phyloP scores from a whole-genome alignment of 1,284 basidiomycete genomes.

The Apiotrichum sp. region DNA sequence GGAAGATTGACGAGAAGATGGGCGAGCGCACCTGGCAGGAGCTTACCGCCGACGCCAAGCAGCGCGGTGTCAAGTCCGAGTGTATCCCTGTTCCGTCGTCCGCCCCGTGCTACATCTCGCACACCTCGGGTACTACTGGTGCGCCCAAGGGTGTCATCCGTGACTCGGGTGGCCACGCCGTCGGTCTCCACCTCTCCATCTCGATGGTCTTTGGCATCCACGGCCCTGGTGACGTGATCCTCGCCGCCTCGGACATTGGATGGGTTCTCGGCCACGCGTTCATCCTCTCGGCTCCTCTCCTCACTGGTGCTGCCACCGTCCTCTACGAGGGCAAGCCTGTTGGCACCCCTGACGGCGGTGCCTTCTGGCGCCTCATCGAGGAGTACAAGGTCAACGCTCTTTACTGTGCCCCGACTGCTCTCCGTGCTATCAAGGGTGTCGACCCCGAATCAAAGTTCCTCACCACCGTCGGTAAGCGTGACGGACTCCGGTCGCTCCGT shows the following conservation, averaged over 20 bases:
- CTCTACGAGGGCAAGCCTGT: slow-evolving; percentile 93
- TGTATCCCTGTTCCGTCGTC: slow-evolving; percentile 14
- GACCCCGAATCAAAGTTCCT: slow-evolving; percentile 16
- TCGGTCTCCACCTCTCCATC: slow-evolving; percentile 75
- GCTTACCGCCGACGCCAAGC: slow-evolving; percentile 9
- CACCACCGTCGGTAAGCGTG: slow-evolving; percentile 8
- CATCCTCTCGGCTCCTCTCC: slow-evolving; percentile 85
- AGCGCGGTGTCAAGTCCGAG: slow-evolving; percentile 7
- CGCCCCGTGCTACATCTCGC: slow-evolving; percentile 21
- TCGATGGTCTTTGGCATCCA: slow-evolving; percentile 93
- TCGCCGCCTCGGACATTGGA: slow-evolving; percentile 81
- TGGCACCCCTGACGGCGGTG: slow-evolving; percentile 76
- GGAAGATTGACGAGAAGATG: slow-evolving; percentile 5
- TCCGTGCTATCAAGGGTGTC: slow-evolving; percentile 21
- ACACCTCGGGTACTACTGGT: slow-evolving; percentile 89
- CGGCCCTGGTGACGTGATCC: slow-evolving; percentile 24
- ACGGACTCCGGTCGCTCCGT: slow-evolving; percentile 13
- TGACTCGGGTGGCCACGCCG: slow-evolving; percentile 82
- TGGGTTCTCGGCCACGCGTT: slow-evolving; percentile 98
- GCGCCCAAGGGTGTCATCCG: slow-evolving; percentile 96
- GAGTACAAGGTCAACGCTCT: slow-evolving; percentile 85
- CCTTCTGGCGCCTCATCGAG: slow-evolving; percentile 90
- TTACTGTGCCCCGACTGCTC: slow-evolving; percentile 71
- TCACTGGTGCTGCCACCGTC: slow-evolving; percentile 71
- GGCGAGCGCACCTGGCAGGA: slow-evolving; percentile 15